These are phyloP conservation scores for Trichophyton verrucosum DNA, from an alignment of 2,329 filamentous ascomycete species.

Conservation along the genomic window DNA sequence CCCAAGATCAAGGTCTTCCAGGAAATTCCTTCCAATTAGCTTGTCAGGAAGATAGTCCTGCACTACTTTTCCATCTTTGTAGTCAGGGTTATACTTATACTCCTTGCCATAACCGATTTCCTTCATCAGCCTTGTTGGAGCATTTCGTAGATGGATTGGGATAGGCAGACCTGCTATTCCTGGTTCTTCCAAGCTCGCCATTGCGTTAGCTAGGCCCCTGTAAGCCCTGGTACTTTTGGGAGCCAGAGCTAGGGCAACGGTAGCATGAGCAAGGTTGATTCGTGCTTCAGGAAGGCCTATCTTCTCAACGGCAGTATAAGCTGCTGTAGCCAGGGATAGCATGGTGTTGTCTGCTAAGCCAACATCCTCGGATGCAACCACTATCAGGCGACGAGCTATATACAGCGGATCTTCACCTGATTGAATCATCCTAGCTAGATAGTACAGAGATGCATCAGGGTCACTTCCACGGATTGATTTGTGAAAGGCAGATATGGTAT, in stretches of 20 bases:
- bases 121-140: slow-evolving; percentile 83
- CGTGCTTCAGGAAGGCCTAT: slow-evolving; percentile 91
- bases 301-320: slow-evolving; percentile 79
- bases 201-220: slow-evolving; percentile 66
- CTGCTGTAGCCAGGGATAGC: slow-evolving; percentile 69
- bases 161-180: slow-evolving; percentile 71
- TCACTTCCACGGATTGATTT: slow-evolving; percentile 85
- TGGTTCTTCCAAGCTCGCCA: slow-evolving; percentile 66
- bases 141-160: slow-evolving; percentile 79
- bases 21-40: slow-evolving; percentile 56
- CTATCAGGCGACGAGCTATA: slow-evolving; percentile 82
- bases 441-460: slow-evolving; percentile 81
- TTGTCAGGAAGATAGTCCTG: slow-evolving; percentile 85
- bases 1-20: slow-evolving; percentile 71
- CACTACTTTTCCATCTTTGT: slow-evolving; percentile 62
- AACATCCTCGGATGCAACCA: slow-evolving; percentile 88
- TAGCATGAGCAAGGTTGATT: slow-evolving; percentile 79
- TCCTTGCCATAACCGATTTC: slow-evolving; percentile 80
- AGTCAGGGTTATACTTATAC: slow-evolving; percentile 96
- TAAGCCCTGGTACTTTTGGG: slow-evolving; percentile 84
- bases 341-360: slow-evolving; percentile 79
- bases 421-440: slow-evolving; percentile 88
- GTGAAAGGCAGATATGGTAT: slow-evolving; percentile 93
- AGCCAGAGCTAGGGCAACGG: slow-evolving; percentile 66
- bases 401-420: slow-evolving; percentile 89